Evolutionary conservation across 805 yeast species (phyloP), one percentile per base, ranked within the genome.

Genomic region (Nakazawaea wickerhamii): DNA sequence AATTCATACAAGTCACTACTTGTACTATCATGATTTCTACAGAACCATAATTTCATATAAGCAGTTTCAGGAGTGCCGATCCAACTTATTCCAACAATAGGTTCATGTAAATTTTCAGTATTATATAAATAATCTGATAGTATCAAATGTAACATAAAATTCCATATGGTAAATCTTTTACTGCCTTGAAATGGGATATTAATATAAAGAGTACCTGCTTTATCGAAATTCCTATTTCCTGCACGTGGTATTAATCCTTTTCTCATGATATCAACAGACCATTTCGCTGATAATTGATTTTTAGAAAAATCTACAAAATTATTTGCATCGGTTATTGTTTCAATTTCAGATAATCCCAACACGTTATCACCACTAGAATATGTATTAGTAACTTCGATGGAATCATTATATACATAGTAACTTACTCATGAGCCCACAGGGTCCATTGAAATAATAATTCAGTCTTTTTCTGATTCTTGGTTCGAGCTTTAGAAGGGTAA

Each of bases 361-460:
- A 36, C 44, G 19, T 38, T 30, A 25, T 18, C 40, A 4, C 37
- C 22, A 11, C 25, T 39, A 8, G 27, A 30, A 8, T 36, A 9
- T 15, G 21, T 20, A 28, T 36, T 30, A n/a, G 28, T 10, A 27
- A 4, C 15, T 21, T 18, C 22, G 22, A 21, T 3, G 3, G n/a
- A n/a, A n/a, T n/a, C n/a, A n/a, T n/a, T n/a, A n/a, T n/a, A n/a
- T n/a, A n/a, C n/a, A 23, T 13, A 19, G 10, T 26, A n/a, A 43
- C 46, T 23, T 37, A 50, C 53, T 7, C 19, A n/a, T 44, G 31
- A 15, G 6, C 23, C 54, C 53, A 50, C 14, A 37, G 19, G 5
- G 31, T n/a, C 53, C 54, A 50, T 3, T 14, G 10, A 13, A 37
- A 41, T 13, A 18, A 21, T 21, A 32, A 32, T 13, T 28, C 8